Base-by-base conservation (phyloP, 352 stramenopile genomes). In the Globisporangium orthogonon region DNA sequence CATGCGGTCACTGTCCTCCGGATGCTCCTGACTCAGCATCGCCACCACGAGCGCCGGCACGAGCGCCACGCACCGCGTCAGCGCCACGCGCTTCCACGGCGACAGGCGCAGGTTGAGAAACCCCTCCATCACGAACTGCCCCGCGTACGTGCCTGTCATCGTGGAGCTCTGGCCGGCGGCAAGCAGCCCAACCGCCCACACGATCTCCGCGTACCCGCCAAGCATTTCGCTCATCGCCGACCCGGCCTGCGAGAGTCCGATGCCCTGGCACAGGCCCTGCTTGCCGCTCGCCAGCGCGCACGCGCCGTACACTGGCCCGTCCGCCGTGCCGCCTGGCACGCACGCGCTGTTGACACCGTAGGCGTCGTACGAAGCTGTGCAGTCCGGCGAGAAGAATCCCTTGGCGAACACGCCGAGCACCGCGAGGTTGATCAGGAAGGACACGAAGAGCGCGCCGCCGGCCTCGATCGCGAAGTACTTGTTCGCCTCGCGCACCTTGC, bases 101-200 rank as follows among this genome's bases (percentile, higher is more conserved):
- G 92, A 78, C 10, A 98, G 58, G 37, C 86, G 78, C 30, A 98
- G 70, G 50, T 97, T 78, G n/a, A 98, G 68, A 56, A 98, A 98
- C 0, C 95, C 95, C 73, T 98, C 91, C 94, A 98, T 98, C 31
- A 98, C 93, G 55, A 98, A 98, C 69, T 98, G 96, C 11, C 96
- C 96, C 0, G 96, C 95, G 65, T 98, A 98, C 6, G 96, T 98
- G 31, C 94, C 96, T 2, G 96, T 98, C 85, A 98, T 98, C 28
- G 95, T 98, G 35, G 85, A 94, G 65, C 80, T 95, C 63, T 98
- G 96, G 28, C 96, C 96, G 13, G 96, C 91, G 6, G 96, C 96
- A 31, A 98, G 70, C 23, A 98, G 68, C 2, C 94, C 96, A 30
- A 98, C 83, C 17, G 87, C 94, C 95, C 94, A 98, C 49, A 98